These are phyloP conservation scores for Microascus cirrosus DNA, from an alignment of 2,329 filamentous ascomycete genomes.

Conservation along the genomic window DNA sequence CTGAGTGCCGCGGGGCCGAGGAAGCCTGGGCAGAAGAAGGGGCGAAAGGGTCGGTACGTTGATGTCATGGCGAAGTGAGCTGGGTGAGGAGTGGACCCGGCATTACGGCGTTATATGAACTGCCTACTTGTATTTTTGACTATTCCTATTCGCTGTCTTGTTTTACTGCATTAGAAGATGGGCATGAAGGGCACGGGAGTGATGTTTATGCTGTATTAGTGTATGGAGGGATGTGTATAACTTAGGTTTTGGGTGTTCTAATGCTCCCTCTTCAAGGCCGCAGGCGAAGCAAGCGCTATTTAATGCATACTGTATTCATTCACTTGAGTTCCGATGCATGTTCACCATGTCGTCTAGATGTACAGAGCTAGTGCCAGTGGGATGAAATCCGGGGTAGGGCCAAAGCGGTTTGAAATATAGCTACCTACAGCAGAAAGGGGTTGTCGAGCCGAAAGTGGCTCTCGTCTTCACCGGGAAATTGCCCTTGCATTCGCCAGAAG, in stretches of 20 bases:
- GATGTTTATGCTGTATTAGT: background rate
- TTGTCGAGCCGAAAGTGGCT: too few relatives aligned
- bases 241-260: background rate
- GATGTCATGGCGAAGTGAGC: constrained; percentile 78
- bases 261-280: too few relatives aligned
- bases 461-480: too few relatives aligned
- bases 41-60: constrained; percentile 82
- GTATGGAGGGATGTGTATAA: background rate
- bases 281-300: too few relatives aligned
- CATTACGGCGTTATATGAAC: background rate
- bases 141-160: background rate
- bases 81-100: background rate
- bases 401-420: too few relatives aligned
- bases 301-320: too few relatives aligned
- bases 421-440: too few relatives aligned
- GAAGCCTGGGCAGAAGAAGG: constrained; percentile 54
- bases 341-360: too few relatives aligned
- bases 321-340: too few relatives aligned
- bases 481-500: too few relatives aligned
- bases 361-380: too few relatives aligned
- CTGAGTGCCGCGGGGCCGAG: constrained; percentile 63
- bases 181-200: background rate
- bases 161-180: background rate
- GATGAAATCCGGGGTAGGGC: too few relatives aligned
- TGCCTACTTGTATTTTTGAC: background rate